Conservation (phyloP, 495 filamentous ascomycete species). For the Penicillium maclennaniae region DNA sequence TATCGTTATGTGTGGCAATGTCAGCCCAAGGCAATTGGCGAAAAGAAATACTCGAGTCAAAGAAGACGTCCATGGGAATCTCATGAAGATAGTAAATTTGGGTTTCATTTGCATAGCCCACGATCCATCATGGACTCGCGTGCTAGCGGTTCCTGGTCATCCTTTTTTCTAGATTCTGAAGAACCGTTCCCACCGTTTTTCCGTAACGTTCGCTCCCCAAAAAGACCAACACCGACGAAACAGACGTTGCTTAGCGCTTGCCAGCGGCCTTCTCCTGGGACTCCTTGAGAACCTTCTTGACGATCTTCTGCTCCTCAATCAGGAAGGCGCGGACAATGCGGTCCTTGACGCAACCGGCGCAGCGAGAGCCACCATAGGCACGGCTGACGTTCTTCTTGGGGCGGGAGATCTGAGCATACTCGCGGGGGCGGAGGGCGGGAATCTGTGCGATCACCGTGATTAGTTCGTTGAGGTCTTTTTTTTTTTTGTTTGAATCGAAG, state of each 20-base stretch:
- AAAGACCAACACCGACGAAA: conserved; percentile 43
- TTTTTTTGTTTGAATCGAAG: conserved; percentile 1
- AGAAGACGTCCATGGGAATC: conserved; percentile 18
- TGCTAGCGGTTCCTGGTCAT: conserved; percentile 36
- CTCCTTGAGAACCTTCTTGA: conserved; percentile 99
- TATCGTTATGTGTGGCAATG: neutral
- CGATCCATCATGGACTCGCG: conserved; percentile 19
- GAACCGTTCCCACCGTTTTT: conserved; percentile 37
- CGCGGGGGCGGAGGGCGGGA: conserved; percentile 92
- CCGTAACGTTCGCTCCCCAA: conserved; percentile 41
- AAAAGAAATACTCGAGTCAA: neutral
- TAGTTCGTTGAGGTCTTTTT: conserved; percentile 16
- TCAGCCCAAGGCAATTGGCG: neutral
- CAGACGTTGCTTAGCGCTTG: conserved; percentile 47
- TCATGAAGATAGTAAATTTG: conserved; percentile 35
- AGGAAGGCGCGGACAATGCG: conserved; percentile 94
- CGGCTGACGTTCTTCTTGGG: conserved; percentile 99
- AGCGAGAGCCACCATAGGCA: conserved; percentile 96
- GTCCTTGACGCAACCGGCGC: conserved; percentile 98
- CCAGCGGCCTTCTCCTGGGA: conserved; percentile 68
- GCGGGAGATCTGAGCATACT: conserved; percentile 92
- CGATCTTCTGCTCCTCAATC: conserved; percentile 99
- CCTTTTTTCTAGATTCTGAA: conserved; percentile 27
- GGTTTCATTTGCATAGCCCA: conserved; percentile 33
- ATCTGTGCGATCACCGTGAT: conserved; percentile 52